Conservation (phyloP, 2,329 filamentous ascomycete species). For the Westerdykella ornata region DNA sequence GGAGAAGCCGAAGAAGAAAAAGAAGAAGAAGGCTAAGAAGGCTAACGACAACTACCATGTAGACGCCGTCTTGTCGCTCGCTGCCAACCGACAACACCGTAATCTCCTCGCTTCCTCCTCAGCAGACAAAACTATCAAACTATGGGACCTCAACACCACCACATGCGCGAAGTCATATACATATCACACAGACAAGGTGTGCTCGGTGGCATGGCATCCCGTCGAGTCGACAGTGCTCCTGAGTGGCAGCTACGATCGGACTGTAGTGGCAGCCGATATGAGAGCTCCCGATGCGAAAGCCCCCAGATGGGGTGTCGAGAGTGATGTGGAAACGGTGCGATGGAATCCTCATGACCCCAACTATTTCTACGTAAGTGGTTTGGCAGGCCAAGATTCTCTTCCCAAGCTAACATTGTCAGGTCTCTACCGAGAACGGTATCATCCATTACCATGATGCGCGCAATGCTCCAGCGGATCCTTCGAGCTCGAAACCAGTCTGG, state of each 20-base stretch:
- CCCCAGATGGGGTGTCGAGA: slow-evolving; percentile 87
- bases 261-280: slow-evolving; percentile 93
- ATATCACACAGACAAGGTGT: slow-evolving; percentile 97
- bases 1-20: slow-evolving; percentile 69
- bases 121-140: slow-evolving; percentile 92
- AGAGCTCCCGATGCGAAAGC: slow-evolving; percentile 75
- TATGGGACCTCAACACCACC: slow-evolving; percentile 91
- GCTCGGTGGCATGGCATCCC: slow-evolving; percentile 88
- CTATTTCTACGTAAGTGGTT: slow-evolving; percentile 70
- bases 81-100: slow-evolving; percentile 86
- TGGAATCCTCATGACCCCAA: slow-evolving; percentile 94
- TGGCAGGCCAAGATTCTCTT: background rate
- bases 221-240: slow-evolving; percentile 80
- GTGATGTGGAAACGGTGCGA: slow-evolving; percentile 83
- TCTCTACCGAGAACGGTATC: slow-evolving; percentile 81
- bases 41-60: slow-evolving; percentile 89
- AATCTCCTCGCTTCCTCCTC: slow-evolving; percentile 93
- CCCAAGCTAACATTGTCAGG: slow-evolving; percentile 22
- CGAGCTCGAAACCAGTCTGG: slow-evolving; percentile 80
- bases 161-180: slow-evolving; percentile 93
- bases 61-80: slow-evolving; percentile 83
- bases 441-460: slow-evolving; percentile 89
- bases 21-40: slow-evolving; percentile 84
- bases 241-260: slow-evolving; percentile 91
- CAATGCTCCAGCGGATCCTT: slow-evolving; percentile 64